A percentile compares a stretch with the other conserved stretches of the same genome.
Evolutionary conservation across 2,329 filamentous ascomycete genomes (phyloP).

Genomic region (Stagonosporopsis chrysanthemi): DNA sequence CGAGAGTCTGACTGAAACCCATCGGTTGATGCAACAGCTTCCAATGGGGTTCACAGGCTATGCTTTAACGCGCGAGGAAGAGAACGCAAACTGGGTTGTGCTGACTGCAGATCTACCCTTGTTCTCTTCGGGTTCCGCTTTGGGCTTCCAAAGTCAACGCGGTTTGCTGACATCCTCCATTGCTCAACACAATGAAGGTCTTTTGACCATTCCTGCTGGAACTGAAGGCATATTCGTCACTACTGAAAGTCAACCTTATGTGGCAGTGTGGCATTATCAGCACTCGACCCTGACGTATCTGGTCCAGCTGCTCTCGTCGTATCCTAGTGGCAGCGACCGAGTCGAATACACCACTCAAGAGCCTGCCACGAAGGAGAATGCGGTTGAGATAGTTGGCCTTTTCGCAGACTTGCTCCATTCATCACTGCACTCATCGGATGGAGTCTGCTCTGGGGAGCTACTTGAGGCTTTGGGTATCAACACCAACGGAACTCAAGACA

Average conservation of each 20-base stretch:
- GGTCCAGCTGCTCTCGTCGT: conserved; percentile 76
- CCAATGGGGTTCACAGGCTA: conserved; percentile 76
- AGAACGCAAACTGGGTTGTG: conserved; percentile 80
- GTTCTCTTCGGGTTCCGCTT: conserved; percentile 54
- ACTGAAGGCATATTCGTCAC: conserved; percentile 76
- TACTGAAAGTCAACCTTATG: conserved; percentile 73
- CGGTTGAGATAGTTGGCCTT: conserved; percentile 76
- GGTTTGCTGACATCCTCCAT: conserved; percentile 31
- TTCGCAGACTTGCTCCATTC: conserved; percentile 72
- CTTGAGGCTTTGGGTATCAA: conserved; percentile 44
- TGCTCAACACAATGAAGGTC: conserved; percentile 34
- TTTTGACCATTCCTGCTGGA: conserved; percentile 70
- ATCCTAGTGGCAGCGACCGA: conserved; percentile 63
- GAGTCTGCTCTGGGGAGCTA: conserved; percentile 39
- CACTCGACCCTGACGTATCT: conserved; percentile 84
- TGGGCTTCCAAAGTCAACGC: conserved; percentile 32
- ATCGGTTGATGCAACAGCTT: conserved; percentile 79
- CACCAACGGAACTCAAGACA: conserved; percentile 68
- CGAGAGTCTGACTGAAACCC: conserved; percentile 71
- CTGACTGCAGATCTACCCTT: conserved; percentile 70
- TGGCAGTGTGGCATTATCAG: conserved; percentile 75
- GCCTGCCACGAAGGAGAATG: conserved; percentile 65
- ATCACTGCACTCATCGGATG: conserved; percentile 41
- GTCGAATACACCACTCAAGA: conserved; percentile 56
- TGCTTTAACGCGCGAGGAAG: conserved; percentile 81